Conservation (phyloP, 75 land plant genomes). For the Isoetes taiwanensis region DNA sequence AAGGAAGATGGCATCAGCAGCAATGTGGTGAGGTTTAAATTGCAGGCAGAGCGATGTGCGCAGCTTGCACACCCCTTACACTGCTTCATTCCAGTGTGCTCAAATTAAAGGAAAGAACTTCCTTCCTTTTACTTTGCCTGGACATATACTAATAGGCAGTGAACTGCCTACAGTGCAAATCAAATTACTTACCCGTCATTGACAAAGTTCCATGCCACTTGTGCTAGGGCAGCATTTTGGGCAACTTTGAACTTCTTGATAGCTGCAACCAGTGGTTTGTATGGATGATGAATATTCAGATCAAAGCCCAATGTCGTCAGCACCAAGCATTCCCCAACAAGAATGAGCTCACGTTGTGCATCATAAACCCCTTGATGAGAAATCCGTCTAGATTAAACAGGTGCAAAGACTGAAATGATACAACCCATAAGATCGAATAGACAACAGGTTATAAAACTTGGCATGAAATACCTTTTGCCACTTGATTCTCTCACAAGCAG, state of each 20-base stretch:
- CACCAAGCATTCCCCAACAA: not conserved
- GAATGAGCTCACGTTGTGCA: not conserved
- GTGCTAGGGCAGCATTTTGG: slow-evolving; percentile 10
- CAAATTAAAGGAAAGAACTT: slow-evolving; percentile 3
- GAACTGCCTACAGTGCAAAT: not conserved
- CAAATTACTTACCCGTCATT: not conserved
- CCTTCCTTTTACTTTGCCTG: no score
- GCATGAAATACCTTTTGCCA: slow-evolving; percentile 1
- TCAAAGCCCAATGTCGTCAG: slow-evolving; percentile 3
- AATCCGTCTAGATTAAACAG: not conserved
- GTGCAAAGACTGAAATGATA: not conserved
- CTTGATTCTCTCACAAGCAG: not conserved
- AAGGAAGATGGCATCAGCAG: slow-evolving; percentile 5
- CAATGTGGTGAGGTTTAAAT: slow-evolving; percentile 4
- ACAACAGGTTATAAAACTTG: not conserved
- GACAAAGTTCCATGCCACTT: slow-evolving; percentile 8
- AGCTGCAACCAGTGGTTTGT: slow-evolving; percentile 3
- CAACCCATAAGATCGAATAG: not conserved
- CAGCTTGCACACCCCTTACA: slow-evolving; percentile 7
- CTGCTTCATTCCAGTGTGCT: slow-evolving; percentile 10
- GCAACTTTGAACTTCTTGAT: slow-evolving; percentile 3
- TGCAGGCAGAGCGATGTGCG: slow-evolving; percentile 10
- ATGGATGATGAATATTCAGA: slow-evolving; percentile 5
- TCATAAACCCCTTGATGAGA: not conserved
- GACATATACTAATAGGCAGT: not conserved